Evolutionary conservation across 2,329 filamentous ascomycete genomes (phyloP).

Genomic region (Diatrype stigma): DNA sequence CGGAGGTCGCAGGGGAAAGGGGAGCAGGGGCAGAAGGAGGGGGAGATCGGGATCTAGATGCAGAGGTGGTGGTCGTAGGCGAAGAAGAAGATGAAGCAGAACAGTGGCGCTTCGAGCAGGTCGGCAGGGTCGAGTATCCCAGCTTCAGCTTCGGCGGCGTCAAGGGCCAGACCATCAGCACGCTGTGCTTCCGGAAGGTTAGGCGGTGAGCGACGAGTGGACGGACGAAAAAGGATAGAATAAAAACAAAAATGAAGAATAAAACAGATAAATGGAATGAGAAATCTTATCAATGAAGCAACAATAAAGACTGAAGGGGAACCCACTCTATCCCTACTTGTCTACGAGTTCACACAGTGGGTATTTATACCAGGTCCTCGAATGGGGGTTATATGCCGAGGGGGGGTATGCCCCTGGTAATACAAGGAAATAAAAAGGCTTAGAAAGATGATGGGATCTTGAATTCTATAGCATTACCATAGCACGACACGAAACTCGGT

Average conservation of each 20-base stretch:
- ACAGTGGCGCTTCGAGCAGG: conserved; percentile 50
- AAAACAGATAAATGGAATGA: not conserved
- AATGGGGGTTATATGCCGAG: too few species aligned
- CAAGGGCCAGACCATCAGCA: conserved; percentile 85
- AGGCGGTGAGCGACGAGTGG: conserved; percentile 14
- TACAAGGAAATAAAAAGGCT: too few species aligned
- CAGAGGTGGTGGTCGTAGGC: too few species aligned
- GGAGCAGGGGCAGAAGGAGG: conserved; percentile 5
- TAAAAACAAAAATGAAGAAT: not conserved
- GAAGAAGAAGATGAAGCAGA: conserved; percentile 17
- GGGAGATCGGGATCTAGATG: conserved; percentile 16
- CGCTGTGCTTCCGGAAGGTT: conserved; percentile 67
- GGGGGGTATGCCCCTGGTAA: too few species aligned
- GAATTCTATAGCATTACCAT: too few species aligned
- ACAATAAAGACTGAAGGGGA: too few species aligned
- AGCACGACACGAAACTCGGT: too few species aligned
- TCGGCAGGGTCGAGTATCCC: conserved; percentile 71
- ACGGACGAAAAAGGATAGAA: not conserved
- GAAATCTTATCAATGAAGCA: too few species aligned
- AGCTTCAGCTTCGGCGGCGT: conserved; percentile 86
- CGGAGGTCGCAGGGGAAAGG: conserved; percentile 28
- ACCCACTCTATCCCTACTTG: too few species aligned
- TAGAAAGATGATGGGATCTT: too few species aligned
- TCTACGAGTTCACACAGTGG: too few species aligned
- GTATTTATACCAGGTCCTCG: too few species aligned